These are phyloP conservation scores for Nemania bipapillata DNA, from an alignment of 2,329 filamentous ascomycete genomes.

Conservation along the genomic window DNA sequence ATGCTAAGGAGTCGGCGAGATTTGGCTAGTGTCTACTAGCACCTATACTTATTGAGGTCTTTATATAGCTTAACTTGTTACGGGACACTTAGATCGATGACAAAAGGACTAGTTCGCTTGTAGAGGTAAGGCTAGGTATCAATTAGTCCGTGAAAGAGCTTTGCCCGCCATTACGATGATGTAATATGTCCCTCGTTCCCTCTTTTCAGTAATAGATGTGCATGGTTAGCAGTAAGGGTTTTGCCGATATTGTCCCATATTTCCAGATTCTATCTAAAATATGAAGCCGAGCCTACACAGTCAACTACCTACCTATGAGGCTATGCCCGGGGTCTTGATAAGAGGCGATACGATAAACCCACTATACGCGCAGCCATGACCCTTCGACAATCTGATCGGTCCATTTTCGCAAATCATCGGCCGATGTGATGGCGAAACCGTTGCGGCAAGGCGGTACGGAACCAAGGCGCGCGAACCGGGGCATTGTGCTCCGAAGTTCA, in stretches of 20 bases:
- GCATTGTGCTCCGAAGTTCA: constrained; percentile 28
- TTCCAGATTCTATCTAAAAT: not conserved
- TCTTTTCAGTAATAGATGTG: not conserved
- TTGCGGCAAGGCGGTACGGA: constrained; percentile 29
- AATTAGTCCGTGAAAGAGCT: constrained; percentile 3
- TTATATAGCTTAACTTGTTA: not conserved
- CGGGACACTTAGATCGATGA: not conserved
- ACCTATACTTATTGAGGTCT: not conserved
- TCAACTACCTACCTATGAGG: not conserved
- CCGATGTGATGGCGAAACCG: constrained; percentile 1
- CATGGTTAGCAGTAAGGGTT: not conserved
- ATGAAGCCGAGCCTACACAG: constrained; percentile 8
- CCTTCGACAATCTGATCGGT: constrained; percentile 14
- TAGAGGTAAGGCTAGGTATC: not conserved
- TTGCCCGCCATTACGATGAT: not conserved
- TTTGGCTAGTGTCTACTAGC: not conserved
- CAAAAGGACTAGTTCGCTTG: not conserved
- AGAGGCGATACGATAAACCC: constrained; percentile 13
- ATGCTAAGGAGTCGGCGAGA: not conserved
- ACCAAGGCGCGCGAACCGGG: constrained; percentile 16
- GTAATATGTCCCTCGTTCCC: not conserved
- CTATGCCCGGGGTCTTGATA: constrained; percentile 15
- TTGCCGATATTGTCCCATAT: constrained; percentile 2
- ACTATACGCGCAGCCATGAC: not conserved
- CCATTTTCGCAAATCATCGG: constrained; percentile 17